phyloP scores from a whole-genome alignment of 129 eudicot genomes.

The Calendula officinalis region DNA sequence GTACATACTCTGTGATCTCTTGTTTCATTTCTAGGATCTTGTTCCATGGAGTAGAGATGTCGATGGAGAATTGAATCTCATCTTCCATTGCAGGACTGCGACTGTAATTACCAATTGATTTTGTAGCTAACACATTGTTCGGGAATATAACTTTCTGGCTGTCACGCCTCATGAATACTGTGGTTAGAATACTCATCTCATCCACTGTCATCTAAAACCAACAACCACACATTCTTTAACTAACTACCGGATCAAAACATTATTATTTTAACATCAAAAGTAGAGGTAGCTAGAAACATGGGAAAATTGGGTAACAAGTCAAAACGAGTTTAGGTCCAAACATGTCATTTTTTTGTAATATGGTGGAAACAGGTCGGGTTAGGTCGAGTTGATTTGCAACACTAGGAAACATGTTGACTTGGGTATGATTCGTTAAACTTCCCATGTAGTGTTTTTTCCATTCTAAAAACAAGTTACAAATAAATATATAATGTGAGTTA shows the following conservation, averaged over 20 bases:
- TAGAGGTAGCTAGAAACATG: too few relatives aligned
- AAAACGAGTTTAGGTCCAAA: too few relatives aligned
- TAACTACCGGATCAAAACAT: not conserved
- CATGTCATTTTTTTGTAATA: too few relatives aligned
- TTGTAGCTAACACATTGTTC: conserved; percentile 11
- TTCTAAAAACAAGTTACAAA: too few relatives aligned
- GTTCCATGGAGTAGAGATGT: conserved; percentile 6
- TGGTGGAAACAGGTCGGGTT: too few relatives aligned
- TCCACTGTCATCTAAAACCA: conserved; percentile 17
- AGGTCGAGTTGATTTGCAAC: too few relatives aligned
- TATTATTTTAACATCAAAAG: too few relatives aligned
- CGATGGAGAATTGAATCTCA: conserved; percentile 17
- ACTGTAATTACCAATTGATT: conserved; percentile 19
- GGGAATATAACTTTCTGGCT: conserved; percentile 16
- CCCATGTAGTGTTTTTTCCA: too few relatives aligned
- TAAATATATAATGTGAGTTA: too few relatives aligned
- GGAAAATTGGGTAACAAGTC: too few relatives aligned
- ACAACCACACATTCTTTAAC: not conserved
- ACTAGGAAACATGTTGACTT: too few relatives aligned
- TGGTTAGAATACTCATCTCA: conserved; percentile 20
- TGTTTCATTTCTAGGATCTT: conserved; percentile 11
- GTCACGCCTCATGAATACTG: conserved; percentile 7
- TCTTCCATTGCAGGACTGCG: conserved; percentile 24
- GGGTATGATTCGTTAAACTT: too few relatives aligned
- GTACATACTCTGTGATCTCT: conserved; percentile 10